Evolutionary conservation across 495 filamentous ascomycete genomes (phyloP).

Genomic region (Pseudotulostoma volvatum): DNA sequence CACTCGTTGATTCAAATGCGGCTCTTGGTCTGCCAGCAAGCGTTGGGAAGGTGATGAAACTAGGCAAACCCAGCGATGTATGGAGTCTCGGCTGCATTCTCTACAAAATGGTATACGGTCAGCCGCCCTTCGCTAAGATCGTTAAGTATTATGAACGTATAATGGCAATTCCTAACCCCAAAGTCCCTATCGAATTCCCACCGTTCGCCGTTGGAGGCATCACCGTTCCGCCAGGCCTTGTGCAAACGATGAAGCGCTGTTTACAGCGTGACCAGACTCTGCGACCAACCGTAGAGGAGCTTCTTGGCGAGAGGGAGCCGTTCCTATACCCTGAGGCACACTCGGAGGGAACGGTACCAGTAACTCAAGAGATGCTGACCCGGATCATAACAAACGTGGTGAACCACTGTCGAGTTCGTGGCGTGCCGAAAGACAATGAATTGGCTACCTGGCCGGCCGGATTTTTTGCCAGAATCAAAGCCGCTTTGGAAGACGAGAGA

Average conservation of each 20-base stretch:
- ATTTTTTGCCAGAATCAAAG: slow-evolving; percentile 48
- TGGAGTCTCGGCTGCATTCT: slow-evolving; percentile 94
- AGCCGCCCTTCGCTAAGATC: slow-evolving; percentile 85
- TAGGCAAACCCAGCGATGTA: slow-evolving; percentile 88
- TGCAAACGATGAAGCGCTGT: slow-evolving; percentile 61
- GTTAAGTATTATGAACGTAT: slow-evolving; percentile 57
- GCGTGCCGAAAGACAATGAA: slow-evolving; percentile 55
- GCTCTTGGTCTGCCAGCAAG: slow-evolving; percentile 37
- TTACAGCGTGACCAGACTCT: slow-evolving; percentile 60
- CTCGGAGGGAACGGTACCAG: slow-evolving; percentile 46
- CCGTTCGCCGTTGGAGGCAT: slow-evolving; percentile 55
- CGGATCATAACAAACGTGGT: slow-evolving; percentile 65
- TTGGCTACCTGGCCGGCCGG: slow-evolving; percentile 50
- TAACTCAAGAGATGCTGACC: slow-evolving; percentile 60
- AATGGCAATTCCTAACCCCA: slow-evolving; percentile 77
- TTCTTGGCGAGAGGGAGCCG: slow-evolving; percentile 54
- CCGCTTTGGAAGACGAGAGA: slow-evolving; percentile 39
- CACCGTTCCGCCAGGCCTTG: slow-evolving; percentile 50
- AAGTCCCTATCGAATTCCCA: slow-evolving; percentile 70
- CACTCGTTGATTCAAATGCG: slow-evolving; percentile 72
- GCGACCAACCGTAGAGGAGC: slow-evolving; percentile 60
- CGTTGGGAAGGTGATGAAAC: slow-evolving; percentile 71
- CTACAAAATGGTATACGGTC: slow-evolving; percentile 93
- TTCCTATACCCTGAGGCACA: slow-evolving; percentile 66
- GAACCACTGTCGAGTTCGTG: slow-evolving; percentile 48